Percentiles rank a stretch among this genome's conserved stretches.
Conservation (phyloP, 441 rosid genomes). For the Jatropha multifida region DNA sequence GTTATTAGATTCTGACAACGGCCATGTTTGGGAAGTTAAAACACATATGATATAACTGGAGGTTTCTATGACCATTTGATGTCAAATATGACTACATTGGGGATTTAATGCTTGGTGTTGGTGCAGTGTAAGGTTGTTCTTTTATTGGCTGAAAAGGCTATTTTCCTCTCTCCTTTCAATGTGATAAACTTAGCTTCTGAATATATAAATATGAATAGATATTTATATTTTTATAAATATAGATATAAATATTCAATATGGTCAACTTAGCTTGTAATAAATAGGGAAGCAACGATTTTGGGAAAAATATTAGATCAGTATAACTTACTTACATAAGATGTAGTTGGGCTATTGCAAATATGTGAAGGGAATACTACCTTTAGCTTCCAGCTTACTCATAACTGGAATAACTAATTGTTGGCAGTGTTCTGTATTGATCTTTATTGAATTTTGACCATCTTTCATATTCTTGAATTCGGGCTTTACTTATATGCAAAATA, state of each 20-base stretch:
- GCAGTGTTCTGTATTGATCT: background rate
- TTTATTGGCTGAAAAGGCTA: background rate
- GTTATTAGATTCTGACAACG: background rate
- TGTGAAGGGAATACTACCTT: background rate
- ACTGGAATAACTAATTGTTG: background rate
- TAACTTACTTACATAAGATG: background rate
- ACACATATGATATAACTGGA: background rate
- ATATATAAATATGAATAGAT: too few relatives aligned
- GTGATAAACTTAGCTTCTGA: too few relatives aligned
- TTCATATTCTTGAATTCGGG: background rate
- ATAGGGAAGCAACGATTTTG: background rate
- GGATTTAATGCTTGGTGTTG: background rate
- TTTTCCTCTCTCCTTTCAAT: background rate
- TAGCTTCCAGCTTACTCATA: background rate
- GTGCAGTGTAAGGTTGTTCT: background rate
- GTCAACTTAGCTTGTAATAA: background rate
- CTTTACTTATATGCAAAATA: background rate
- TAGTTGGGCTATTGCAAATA: background rate
- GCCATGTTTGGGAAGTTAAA: background rate
- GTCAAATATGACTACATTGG: background rate
- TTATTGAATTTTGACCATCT: background rate
- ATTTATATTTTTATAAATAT: too few relatives aligned
- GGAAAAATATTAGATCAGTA: background rate
- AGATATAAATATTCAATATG: too few relatives aligned
- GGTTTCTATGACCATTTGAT: background rate